Evolutionary conservation across 495 filamentous ascomycete species (phyloP), one percentile per base, ranked within the genome.

Genomic region (Daldinia concentrica): DNA sequence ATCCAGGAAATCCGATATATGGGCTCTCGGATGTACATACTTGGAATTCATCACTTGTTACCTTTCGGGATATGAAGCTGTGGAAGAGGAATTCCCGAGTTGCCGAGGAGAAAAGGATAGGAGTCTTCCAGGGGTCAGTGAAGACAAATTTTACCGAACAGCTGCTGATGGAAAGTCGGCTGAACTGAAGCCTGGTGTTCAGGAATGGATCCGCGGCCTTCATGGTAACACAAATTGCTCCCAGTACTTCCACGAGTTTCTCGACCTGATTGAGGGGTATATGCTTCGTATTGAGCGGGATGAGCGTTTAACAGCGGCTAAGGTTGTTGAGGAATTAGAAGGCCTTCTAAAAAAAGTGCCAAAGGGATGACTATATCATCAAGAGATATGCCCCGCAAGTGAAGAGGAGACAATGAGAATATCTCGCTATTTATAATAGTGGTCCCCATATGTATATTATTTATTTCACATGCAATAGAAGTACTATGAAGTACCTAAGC

Each of bases 21-120:
- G 68, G 68, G 68, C 68, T 9, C 68, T 70, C 14, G 68, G 56
- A 15, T 70, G 68, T 43, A 70, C 62, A 22, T 70, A 17, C 29
- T 30, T 70, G 26, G 68, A 70, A n/a, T 70, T 70, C n/a, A 36
- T 43, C 1, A 70, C 68, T 0, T 70, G 68, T 3, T 61, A 50
- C 15, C 9, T 70, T 19, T 15, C 1, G 12, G 61, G 61, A 5
- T 65, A 34, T 26, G 5, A 56, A 9, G 68, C 68, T 0, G 68
- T 70, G 2, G 9, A 55, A 14, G 19, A 60, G 5, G 62, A 70
- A 1, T 70, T 70, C 6, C 68, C 68, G 3, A 70, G 36, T 12
- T 11, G 6, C 6, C 68, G 68, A 34, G 68, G 55, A 29, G 61
- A 61, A 39, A 1, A 7, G 1, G 62, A 70, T 27, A 11, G 27